Evolutionary conservation across 164 flowering plant genomes (phyloP).

Genomic region (Umbilicus rupestris): DNA sequence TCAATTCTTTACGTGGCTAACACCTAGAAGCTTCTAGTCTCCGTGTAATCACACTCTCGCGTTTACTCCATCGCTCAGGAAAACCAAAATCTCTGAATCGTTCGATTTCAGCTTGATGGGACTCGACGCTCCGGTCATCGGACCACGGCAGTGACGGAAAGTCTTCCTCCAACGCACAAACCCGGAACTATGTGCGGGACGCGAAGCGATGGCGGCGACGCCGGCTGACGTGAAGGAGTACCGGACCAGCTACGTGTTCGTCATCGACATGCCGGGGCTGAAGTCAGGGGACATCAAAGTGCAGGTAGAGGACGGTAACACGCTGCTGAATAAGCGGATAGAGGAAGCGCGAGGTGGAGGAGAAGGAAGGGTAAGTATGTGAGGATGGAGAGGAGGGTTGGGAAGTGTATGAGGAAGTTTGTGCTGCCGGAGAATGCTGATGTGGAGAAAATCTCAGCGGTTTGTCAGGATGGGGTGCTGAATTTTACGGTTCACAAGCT

Average conservation of each 20-base stretch:
- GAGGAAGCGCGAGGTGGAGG: slow-evolving; percentile 10
- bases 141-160: background rate
- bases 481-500: slow-evolving; percentile 48
- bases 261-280: slow-evolving; percentile 31
- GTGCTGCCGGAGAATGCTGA: slow-evolving; percentile 20
- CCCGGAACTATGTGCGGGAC: slow-evolving; percentile 2
- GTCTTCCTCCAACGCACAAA: background rate
- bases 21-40: too few relatives aligned
- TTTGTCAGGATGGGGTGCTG: slow-evolving; percentile 46
- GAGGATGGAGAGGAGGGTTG: slow-evolving; percentile 12
- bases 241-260: slow-evolving; percentile 19
- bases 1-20: too few relatives aligned
- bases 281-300: slow-evolving; percentile 25
- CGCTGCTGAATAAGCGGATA: slow-evolving; percentile 12
- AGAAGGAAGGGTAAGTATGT: slow-evolving; percentile 5
- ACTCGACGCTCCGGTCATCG: background rate
- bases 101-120: background rate
- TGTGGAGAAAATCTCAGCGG: slow-evolving; percentile 31
- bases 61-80: too few relatives aligned
- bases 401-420: slow-evolving; percentile 11
- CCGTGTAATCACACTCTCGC: too few relatives aligned
- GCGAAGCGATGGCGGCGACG: slow-evolving; percentile 2
- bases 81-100: too few relatives aligned
- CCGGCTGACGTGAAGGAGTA: slow-evolving; percentile 14
- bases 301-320: slow-evolving; percentile 23